Base-by-base conservation (phyloP, 2,329 filamentous ascomycete species). In the Eurotiales sp. region DNA sequence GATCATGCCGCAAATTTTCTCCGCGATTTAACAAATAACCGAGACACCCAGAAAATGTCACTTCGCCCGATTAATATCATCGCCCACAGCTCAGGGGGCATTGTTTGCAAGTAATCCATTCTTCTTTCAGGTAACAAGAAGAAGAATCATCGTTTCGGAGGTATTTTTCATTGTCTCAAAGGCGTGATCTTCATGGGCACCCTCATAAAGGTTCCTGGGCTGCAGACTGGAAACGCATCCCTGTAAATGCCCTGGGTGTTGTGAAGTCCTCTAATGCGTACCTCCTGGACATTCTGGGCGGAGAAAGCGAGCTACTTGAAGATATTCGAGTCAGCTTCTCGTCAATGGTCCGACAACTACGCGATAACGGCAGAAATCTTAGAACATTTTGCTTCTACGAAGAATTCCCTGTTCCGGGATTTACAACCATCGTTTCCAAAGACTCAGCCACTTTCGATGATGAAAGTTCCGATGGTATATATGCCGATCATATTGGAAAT, bases 181-280 rank as follows among this genome's bases (percentile, higher is more conserved):
- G 68, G 62, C 3, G 64, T 72, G 37, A 49, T 61, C 2, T 72
- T 72, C 50, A 59, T 72, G 25, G 70, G 70, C 2, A 72, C 70
- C 30, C 68, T 68, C 68, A 72, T 48, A 54, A 59, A 7, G 68
- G 69, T 0, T 58, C 65, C 3, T 5, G 55, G 62, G 58, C 68
- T 50, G 69, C 70, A 0, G 44, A 65, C 27, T 72, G 66, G 69
- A 61, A 61, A 0, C 59, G 54, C 11, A 62, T 67, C n/a, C 61
- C 63, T 0, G 65, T 56, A 17, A 53, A 51, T 2, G 56, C 55
- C 17, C 48, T 60, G 34, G 46, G 56, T 1, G 19, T 60, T 2
- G 15, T 59, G 8, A 58, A 55, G 36, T 53, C 44, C 7, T 54
- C 48, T 3, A 58, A 58, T 17, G 46, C 12, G 19, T 23, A 6